Conservation (phyloP, 345 rosid species). For the Microcos paniculata region DNA sequence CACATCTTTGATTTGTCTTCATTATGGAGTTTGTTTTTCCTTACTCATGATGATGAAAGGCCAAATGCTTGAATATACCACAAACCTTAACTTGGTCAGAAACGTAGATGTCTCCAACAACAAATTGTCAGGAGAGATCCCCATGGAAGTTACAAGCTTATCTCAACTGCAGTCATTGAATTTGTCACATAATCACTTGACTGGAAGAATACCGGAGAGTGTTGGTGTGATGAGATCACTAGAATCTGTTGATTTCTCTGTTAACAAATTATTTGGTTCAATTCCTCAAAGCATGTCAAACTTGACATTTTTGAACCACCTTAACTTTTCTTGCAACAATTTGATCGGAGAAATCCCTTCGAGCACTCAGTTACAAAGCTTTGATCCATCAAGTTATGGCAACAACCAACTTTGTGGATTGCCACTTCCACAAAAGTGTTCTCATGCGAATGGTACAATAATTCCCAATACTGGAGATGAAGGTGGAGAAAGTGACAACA, state of each 20-base stretch:
- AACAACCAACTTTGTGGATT: conserved; percentile 27
- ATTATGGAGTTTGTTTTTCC: background rate
- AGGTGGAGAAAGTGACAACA: background rate
- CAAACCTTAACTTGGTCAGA: conserved; percentile 1
- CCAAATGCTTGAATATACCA: background rate
- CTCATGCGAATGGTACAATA: background rate
- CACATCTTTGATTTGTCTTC: background rate
- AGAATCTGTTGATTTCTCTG: conserved; percentile 20
- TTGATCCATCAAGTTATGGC: conserved; percentile 8
- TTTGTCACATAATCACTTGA: background rate
- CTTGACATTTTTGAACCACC: too few relatives aligned
- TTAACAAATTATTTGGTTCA: too few relatives aligned
- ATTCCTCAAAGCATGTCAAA: too few relatives aligned
- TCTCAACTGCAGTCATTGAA: conserved; percentile 11
- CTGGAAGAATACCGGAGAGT: conserved; percentile 11
- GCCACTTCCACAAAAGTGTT: conserved; percentile 14
- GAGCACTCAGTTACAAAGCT: too few relatives aligned
- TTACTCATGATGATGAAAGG: background rate
- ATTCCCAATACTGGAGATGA: background rate
- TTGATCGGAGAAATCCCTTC: too few relatives aligned
- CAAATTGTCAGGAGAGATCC: conserved; percentile 24
- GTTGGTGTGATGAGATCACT: conserved; percentile 15
- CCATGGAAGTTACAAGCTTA: conserved; percentile 13
- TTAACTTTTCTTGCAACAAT: too few relatives aligned
- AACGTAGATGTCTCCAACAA: too few relatives aligned